These are phyloP conservation scores for Saposhnikovia divaricata DNA, from an alignment of 129 eudicot genomes.

Conservation along the genomic window DNA sequence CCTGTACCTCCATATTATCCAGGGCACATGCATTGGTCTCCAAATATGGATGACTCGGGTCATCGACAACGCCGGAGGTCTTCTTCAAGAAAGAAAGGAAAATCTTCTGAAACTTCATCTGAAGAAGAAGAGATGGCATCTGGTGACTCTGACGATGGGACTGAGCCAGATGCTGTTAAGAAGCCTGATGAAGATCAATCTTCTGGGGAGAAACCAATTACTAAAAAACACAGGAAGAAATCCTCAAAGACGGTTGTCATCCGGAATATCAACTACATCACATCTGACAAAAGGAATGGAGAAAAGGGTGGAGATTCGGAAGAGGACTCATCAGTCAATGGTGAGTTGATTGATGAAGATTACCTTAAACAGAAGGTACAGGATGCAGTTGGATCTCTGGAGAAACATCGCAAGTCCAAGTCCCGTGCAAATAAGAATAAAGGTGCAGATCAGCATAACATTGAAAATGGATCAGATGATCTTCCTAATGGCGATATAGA, in stretches of 20 bases:
- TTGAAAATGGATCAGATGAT: slow-evolving; percentile 8
- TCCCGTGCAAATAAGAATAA: slow-evolving; percentile 45
- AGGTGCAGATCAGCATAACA: slow-evolving; percentile 16
- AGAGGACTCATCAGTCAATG: slow-evolving; percentile 43
- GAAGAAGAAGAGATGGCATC: slow-evolving; percentile 40
- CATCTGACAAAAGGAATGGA: slow-evolving; percentile 61
- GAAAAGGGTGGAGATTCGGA: slow-evolving; percentile 35
- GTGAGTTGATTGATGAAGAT: slow-evolving; percentile 41
- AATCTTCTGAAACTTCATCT: slow-evolving; percentile 46
- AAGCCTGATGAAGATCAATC: slow-evolving; percentile 44
- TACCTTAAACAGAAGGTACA: slow-evolving; percentile 45
- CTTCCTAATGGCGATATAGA: slow-evolving; percentile 8
- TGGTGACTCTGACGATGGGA: slow-evolving; percentile 36
- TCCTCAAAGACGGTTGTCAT: slow-evolving; percentile 87
- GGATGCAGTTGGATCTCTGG: slow-evolving; percentile 62
- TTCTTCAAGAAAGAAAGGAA: slow-evolving; percentile 60
- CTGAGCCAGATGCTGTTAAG: slow-evolving; percentile 39
- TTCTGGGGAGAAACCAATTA: slow-evolving; percentile 16
- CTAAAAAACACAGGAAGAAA: slow-evolving; percentile 56
- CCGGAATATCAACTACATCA: slow-evolving; percentile 86
- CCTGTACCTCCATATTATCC: slow-evolving; percentile 61
- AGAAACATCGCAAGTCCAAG: slow-evolving; percentile 45
- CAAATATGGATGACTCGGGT: slow-evolving; percentile 39
- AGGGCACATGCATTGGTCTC: slow-evolving; percentile 64
- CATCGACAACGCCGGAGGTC: slow-evolving; percentile 44